Evolutionary conservation across 1,139 yeast genomes (phyloP).

Genomic region (Maudiozyma humilis): DNA sequence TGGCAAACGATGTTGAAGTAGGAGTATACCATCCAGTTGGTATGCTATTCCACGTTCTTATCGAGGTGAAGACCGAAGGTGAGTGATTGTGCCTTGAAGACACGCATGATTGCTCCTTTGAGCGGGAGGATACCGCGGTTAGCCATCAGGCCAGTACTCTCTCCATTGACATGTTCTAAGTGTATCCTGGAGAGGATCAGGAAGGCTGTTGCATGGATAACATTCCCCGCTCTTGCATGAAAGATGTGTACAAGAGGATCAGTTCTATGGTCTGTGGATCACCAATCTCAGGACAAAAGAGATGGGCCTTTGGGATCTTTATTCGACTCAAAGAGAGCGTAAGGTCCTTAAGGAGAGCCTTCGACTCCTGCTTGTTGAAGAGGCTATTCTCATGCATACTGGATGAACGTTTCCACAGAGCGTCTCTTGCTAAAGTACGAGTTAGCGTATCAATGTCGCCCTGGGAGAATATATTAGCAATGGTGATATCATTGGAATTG

Average conservation of each 20-base stretch:
- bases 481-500: not conserved
- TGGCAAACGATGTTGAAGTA: not conserved
- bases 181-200: not conserved
- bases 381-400: not conserved
- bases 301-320: no score
- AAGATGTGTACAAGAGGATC: not conserved
- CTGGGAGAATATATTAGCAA: not conserved
- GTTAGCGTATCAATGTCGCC: not conserved
- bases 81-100: not conserved
- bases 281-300: no score
- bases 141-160: not conserved
- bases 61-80: not conserved
- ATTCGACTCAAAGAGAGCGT: no score
- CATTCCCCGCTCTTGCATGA: not conserved
- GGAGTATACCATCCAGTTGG: not conserved
- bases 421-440: not conserved
- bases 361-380: not conserved
- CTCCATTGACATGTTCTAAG: not conserved
- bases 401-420: not conserved
- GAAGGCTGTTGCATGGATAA: not conserved
- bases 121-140: not conserved
- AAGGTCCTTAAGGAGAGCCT: not conserved
- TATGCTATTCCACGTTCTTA: not conserved
- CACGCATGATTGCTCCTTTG: not conserved
- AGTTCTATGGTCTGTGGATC: not conserved